Conservation (phyloP, 2,329 filamentous ascomycete genomes). For the Rhexocercosporidium sp. region DNA sequence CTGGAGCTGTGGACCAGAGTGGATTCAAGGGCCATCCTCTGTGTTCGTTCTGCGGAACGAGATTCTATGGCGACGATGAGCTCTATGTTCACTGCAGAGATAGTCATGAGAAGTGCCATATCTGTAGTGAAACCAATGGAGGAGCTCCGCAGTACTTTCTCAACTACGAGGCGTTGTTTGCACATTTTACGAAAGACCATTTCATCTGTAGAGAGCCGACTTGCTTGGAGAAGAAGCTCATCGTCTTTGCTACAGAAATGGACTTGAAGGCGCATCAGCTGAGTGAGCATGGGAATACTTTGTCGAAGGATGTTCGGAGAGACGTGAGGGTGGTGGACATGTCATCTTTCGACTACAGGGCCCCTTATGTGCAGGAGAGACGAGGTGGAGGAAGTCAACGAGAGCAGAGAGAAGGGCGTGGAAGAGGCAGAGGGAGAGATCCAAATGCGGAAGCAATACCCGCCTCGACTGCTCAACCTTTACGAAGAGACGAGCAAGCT, state of each 20-base stretch:
- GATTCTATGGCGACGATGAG: slow-evolving; percentile 97
- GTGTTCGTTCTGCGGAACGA: slow-evolving; percentile 87
- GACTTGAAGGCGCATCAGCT: slow-evolving; percentile 94
- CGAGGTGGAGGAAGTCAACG: slow-evolving; percentile 52
- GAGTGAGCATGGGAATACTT: slow-evolving; percentile 75
- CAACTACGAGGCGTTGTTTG: slow-evolving; percentile 84
- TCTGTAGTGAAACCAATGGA: slow-evolving; percentile 71
- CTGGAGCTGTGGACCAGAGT: slow-evolving; percentile 88
- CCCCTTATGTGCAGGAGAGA: slow-evolving; percentile 68
- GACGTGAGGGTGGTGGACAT: slow-evolving; percentile 89
- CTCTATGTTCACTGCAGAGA: slow-evolving; percentile 91
- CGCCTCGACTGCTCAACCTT: slow-evolving; percentile 75
- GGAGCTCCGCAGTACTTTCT: slow-evolving; percentile 83
- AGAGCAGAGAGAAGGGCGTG: slow-evolving; percentile 47
- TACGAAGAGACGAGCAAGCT: slow-evolving; percentile 86
- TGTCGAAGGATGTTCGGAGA: slow-evolving; percentile 82
- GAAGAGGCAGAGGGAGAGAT: slow-evolving; percentile 74
- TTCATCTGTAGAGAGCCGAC: slow-evolving; percentile 84
- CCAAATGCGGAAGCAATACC: slow-evolving; percentile 84
- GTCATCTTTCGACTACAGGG: slow-evolving; percentile 80
- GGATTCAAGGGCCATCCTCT: slow-evolving; percentile 96
- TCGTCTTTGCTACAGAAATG: slow-evolving; percentile 94
- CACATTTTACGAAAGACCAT: slow-evolving; percentile 87
- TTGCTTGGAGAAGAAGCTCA: slow-evolving; percentile 95
- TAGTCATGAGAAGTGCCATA: slow-evolving; percentile 92